Percentiles rank a stretch among this genome's conserved stretches.
These are phyloP conservation scores for Leccinum ponderosum DNA, from an alignment of 1,284 basidiomycete genomes.

Conservation along the genomic window DNA sequence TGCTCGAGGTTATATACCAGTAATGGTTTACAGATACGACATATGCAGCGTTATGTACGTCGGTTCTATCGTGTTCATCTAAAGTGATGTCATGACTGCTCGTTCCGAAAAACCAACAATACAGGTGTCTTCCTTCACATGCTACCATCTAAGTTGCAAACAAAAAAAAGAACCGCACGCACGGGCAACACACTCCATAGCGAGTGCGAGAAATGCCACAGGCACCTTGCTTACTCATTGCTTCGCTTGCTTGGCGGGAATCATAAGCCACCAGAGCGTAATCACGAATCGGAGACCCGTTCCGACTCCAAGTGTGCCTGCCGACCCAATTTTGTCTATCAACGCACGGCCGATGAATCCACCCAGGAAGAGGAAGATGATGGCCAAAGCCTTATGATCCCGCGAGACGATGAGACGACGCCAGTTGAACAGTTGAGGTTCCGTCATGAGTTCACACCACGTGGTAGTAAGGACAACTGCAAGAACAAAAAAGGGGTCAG, in stretches of 20 bases:
- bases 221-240: slow-evolving; percentile 4
- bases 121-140: neutral
- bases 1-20: neutral
- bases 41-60: slow-evolving; percentile 8
- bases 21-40: slow-evolving; percentile 12
- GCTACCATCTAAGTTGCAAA: neutral
- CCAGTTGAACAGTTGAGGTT: slow-evolving; percentile 67
- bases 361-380: slow-evolving; percentile 70
- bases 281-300: slow-evolving; percentile 67
- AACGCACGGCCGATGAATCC: slow-evolving; percentile 72
- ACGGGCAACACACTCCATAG: neutral
- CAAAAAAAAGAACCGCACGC: neutral
- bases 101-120: neutral
- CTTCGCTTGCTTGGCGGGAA: slow-evolving; percentile 48
- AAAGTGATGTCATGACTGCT: neutral
- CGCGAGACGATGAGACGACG: slow-evolving; percentile 56
- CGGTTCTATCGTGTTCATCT: slow-evolving; percentile 10
- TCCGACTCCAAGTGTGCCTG: slow-evolving; percentile 67
- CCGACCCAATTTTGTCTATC: slow-evolving; percentile 59
- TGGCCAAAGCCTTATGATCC: slow-evolving; percentile 74
- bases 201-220: neutral
- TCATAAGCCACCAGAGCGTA: slow-evolving; percentile 66
- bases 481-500: neutral
- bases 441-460: slow-evolving; percentile 85
- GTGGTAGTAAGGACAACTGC: slow-evolving; percentile 74